Evolutionary conservation across 371 early-diverging fungal genomes (phyloP).

Genomic region (Apophysomyces ossiformis): DNA sequence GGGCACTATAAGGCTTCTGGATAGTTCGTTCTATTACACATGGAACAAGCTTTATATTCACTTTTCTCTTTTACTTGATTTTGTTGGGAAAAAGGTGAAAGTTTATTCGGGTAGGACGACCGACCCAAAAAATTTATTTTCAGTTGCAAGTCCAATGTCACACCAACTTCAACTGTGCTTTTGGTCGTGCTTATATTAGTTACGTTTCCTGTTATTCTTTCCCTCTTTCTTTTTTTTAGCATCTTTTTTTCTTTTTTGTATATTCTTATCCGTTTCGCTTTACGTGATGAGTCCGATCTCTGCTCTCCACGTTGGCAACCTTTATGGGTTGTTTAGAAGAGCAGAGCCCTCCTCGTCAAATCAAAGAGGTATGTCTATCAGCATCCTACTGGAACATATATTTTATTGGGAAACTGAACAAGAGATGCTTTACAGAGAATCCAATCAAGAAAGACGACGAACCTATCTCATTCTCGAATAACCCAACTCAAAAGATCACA

Average conservation of each 20-base stretch:
- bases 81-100: too few species aligned
- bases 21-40: too few species aligned
- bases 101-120: neutral
- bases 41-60: too few species aligned
- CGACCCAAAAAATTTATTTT: neutral
- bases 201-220: neutral
- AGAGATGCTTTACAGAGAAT: too few species aligned
- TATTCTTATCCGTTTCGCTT: neutral
- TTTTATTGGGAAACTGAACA: too few species aligned
- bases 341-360: neutral
- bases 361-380: neutral
- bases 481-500: too few species aligned
- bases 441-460: too few species aligned
- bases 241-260: neutral
- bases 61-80: too few species aligned
- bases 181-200: neutral
- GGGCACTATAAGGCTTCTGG: too few species aligned
- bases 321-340: neutral
- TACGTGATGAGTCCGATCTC: constrained; percentile 3
- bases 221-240: neutral
- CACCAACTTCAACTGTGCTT: constrained; percentile 11
- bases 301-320: neutral
- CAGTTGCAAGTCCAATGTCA: constrained; percentile 2
- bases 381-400: too few species aligned
- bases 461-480: too few species aligned